These are phyloP conservation scores for Trichoderma simmonsii DNA, from an alignment of 2,329 filamentous ascomycete genomes.

Conservation along the genomic window DNA sequence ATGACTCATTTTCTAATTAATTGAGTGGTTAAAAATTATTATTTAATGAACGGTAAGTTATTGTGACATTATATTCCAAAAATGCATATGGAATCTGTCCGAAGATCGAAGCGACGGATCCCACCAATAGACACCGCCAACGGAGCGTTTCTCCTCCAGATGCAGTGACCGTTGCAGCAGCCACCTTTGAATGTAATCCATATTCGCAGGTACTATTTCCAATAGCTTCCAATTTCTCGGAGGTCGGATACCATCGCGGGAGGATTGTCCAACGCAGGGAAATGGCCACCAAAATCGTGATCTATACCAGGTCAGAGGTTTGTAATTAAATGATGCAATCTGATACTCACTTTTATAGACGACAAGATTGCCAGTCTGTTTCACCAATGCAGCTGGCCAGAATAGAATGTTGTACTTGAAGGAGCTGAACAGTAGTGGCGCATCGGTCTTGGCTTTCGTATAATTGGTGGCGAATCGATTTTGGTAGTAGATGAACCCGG, in stretches of 20 bases:
- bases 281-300: conserved; percentile 20
- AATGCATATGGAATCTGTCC: too few species aligned
- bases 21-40: too few species aligned
- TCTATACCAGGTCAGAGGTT: not conserved
- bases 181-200: not conserved
- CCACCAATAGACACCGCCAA: too few species aligned
- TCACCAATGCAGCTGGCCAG: conserved; percentile 19
- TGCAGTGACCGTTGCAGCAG: not conserved
- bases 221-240: conserved; percentile 17
- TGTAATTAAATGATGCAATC: not conserved
- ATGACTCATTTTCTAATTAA: too few species aligned
- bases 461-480: conserved; percentile 21
- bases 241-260: conserved; percentile 14
- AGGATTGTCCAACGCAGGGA: conserved; percentile 19
- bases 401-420: conserved; percentile 25
- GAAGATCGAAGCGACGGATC: too few species aligned
- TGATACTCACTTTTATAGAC: conserved; percentile 17
- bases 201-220: not conserved
- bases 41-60: too few species aligned
- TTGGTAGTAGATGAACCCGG: conserved; percentile 20
- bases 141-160: too few species aligned
- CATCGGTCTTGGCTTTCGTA: conserved; percentile 20
- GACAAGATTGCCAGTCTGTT: conserved; percentile 22
- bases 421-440: conserved; percentile 21
- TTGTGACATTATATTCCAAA: too few species aligned